Conservation (phyloP, 148 eudicot genomes). For the Drosera capensis region DNA sequence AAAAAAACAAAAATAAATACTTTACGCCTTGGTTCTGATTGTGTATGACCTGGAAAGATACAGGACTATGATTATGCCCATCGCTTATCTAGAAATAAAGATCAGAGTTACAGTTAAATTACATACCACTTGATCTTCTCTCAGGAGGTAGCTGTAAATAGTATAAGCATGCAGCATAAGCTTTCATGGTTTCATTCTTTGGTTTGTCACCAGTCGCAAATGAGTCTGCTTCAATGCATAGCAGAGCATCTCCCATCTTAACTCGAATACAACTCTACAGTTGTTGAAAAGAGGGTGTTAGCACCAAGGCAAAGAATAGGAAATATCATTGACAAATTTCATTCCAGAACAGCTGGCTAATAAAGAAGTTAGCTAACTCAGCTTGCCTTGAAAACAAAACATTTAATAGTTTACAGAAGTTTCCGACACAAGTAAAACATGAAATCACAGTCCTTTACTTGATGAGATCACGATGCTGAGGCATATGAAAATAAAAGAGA, state of each 20-base stretch:
- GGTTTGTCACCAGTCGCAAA: conserved; percentile 31
- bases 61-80: no score
- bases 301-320: not conserved
- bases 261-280: conserved; percentile 44
- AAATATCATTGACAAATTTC: not conserved
- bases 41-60: no score
- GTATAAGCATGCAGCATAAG: conserved; percentile 72
- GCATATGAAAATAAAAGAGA: no score
- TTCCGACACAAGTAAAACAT: not conserved
- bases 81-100: no score
- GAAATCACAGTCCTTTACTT: no score
- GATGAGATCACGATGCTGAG: no score
- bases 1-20: no score
- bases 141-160: conserved; percentile 52
- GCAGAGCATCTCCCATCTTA: conserved; percentile 42
- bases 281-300: conserved; percentile 3
- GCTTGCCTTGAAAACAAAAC: not conserved
- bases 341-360: not conserved
- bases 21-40: no score
- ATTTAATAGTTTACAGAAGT: no score
- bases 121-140: conserved; percentile 57
- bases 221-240: conserved; percentile 26
- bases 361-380: no score
- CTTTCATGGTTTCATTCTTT: conserved; percentile 45
- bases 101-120: not conserved